These are phyloP conservation scores for Knufia petricola DNA, from an alignment of 2,329 filamentous ascomycete species.

Conservation along the genomic window DNA sequence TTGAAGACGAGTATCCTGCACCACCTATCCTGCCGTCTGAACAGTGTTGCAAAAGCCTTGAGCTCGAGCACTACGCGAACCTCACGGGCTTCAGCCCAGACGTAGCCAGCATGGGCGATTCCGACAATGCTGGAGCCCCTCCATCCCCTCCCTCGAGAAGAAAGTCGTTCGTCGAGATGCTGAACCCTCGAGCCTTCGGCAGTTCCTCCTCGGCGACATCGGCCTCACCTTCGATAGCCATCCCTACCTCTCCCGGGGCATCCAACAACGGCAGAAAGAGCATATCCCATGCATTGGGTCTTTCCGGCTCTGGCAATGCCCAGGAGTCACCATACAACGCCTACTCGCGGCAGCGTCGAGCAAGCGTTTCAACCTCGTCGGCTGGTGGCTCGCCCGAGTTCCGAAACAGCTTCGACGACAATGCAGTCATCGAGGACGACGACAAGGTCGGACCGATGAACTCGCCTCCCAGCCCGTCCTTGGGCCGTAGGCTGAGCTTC, in stretches of 20 bases:
- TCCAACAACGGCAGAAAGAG: slow-evolving; percentile 53
- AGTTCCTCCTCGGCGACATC: slow-evolving; percentile 27
- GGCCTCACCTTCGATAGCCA: slow-evolving; percentile 36
- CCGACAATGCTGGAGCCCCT: slow-evolving; percentile 28
- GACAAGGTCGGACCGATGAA: slow-evolving; percentile 53
- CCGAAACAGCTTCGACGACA: slow-evolving; percentile 28
- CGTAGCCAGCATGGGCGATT: slow-evolving; percentile 33
- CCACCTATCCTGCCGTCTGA: too few relatives aligned
- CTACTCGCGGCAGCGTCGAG: slow-evolving; percentile 44
- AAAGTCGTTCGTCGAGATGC: slow-evolving; percentile 36
- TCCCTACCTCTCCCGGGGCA: slow-evolving; percentile 33
- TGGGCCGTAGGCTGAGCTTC: slow-evolving; percentile 75
- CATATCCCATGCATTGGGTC: slow-evolving; percentile 58
- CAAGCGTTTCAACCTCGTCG: slow-evolving; percentile 57
- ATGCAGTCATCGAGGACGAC: slow-evolving; percentile 53
- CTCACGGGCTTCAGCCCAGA: slow-evolving; percentile 2
- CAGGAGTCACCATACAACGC: slow-evolving; percentile 43
- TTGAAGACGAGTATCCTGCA: too few relatives aligned
- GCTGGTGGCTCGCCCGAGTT: slow-evolving; percentile 33
- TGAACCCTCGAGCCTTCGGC: slow-evolving; percentile 45
- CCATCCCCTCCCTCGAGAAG: slow-evolving; percentile 33
- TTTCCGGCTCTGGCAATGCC: slow-evolving; percentile 56
- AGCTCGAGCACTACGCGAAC: background rate
- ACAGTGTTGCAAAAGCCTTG: background rate
- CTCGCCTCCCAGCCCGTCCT: slow-evolving; percentile 62